These are phyloP conservation scores for Coprinopsis marcescibilis DNA, from an alignment of 768 basidiomycete species.

Conservation along the genomic window DNA sequence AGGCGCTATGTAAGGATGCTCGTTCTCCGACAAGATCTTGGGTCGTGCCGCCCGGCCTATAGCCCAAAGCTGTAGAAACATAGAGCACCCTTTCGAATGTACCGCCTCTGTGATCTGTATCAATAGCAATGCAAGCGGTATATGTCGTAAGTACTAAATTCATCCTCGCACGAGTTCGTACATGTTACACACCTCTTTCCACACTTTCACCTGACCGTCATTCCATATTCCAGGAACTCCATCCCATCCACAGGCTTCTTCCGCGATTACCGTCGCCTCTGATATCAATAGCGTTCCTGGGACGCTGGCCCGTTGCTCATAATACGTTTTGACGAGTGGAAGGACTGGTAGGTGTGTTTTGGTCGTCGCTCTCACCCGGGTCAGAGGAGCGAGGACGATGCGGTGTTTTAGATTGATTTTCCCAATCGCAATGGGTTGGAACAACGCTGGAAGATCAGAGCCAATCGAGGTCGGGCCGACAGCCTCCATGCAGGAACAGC, in stretches of 20 bases:
- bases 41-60: slow-evolving; percentile 28
- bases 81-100: slow-evolving; percentile 35
- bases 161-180: not conserved
- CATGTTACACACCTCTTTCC: slow-evolving; percentile 37
- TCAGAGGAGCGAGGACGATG: slow-evolving; percentile 49
- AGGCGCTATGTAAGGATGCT: slow-evolving; percentile 24
- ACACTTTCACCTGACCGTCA: slow-evolving; percentile 43
- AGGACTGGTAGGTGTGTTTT: slow-evolving; percentile 31
- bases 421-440: slow-evolving; percentile 45
- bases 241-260: slow-evolving; percentile 23
- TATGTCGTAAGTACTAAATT: not conserved
- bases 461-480: no score
- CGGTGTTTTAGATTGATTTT: slow-evolving; percentile 38
- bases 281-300: slow-evolving; percentile 53
- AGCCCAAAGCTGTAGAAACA: slow-evolving; percentile 44
- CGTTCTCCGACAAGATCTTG: slow-evolving; percentile 29
- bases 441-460: slow-evolving; percentile 37
- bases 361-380: slow-evolving; percentile 34
- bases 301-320: slow-evolving; percentile 38
- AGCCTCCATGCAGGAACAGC: no score
- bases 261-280: slow-evolving; percentile 51
- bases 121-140: no score
- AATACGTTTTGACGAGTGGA: slow-evolving; percentile 36
- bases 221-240: slow-evolving; percentile 46
- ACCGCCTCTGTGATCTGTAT: slow-evolving; percentile 37